Base-by-base conservation (phyloP, 495 filamentous ascomycete genomes). In the Evansstolkia leycettana region DNA sequence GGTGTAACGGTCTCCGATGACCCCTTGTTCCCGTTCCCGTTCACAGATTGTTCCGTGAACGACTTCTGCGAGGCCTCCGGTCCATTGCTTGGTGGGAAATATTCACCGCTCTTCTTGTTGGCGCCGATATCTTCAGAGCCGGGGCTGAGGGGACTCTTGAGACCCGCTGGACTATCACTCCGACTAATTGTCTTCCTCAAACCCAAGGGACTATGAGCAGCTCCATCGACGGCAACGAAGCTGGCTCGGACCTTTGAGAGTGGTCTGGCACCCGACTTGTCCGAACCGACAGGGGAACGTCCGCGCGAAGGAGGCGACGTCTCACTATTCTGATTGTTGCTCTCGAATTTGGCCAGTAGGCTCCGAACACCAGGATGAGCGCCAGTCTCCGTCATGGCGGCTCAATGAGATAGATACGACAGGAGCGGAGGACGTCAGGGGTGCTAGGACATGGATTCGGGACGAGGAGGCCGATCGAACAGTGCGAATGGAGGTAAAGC, bases 271-370 rank as follows among this genome's bases (percentile, higher is more conserved):
- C 55, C 57, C 31, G 57, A 55, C 33, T 55, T 54, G 33, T 63
- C 61, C 37, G 65, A 57, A 39, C 57, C 62, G 35, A 67, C 76
- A 37, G 82, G 79, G 27, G 82, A 84, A 51, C 80, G 71, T 38
- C 84, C 83, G 52, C 82, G 76, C 38, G 80, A 75, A 20, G 80
- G 78, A 35, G 81, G 75, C 29, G 75, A 76, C 37, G 62, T 37
- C 31, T 59, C 54, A 11, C 40, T 55, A 35, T 62, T 69, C 26
- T 69, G 67, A 45, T 69, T 70, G 50, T 73, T 75, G 45, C 73
- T 78, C 67, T 94, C 87, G 53, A 94, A 94, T 69, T 84, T 84
- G 47, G 87, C 87, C 37, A 84, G 74, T 40, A 94, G 73, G 62
- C 80, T 84, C 54, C 72, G 65, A 41, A 81, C 72, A 30, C 73